Evolutionary conservation across 495 filamentous ascomycete genomes (phyloP).

Genomic region (Neurospora pannonica): DNA sequence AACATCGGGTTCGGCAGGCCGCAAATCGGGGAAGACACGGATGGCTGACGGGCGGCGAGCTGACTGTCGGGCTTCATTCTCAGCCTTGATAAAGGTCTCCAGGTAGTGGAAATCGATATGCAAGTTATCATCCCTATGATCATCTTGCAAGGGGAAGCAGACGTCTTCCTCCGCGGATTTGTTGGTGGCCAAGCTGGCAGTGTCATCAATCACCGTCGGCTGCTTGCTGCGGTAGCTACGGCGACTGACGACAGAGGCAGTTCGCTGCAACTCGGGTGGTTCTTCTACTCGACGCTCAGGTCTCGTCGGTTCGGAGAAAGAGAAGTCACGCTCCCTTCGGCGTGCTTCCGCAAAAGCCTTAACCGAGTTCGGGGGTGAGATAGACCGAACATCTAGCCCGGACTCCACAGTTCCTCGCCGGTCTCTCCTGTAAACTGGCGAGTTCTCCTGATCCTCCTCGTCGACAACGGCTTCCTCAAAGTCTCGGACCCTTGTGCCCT

Average conservation of each 20-base stretch:
- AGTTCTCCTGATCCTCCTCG: conserved; percentile 50
- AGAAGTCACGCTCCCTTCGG: conserved; percentile 47
- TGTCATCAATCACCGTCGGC: conserved; percentile 35
- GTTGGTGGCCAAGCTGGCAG: conserved; percentile 40
- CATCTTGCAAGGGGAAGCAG: conserved; percentile 60
- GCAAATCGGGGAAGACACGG: conserved; percentile 57
- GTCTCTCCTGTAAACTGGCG: conserved; percentile 27
- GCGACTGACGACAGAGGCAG: conserved; percentile 59
- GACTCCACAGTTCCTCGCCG: conserved; percentile 40
- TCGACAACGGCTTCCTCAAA: conserved; percentile 79
- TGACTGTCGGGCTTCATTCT: conserved; percentile 42
- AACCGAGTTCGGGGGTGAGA: conserved; percentile 91
- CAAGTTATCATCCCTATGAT: conserved; percentile 34
- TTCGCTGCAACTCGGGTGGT: conserved; percentile 57
- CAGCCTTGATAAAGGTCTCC: conserved; percentile 62
- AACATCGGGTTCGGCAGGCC: conserved; percentile 10
- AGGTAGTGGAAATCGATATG: conserved; percentile 81
- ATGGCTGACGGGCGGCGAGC: conserved; percentile 25
- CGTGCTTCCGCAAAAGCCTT: conserved; percentile 86
- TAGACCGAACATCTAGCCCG: conserved; percentile 45
- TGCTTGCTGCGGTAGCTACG: conserved; percentile 38
- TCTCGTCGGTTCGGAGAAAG: conserved; percentile 32
- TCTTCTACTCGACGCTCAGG: conserved; percentile 38
- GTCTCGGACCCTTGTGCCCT: conserved; percentile 28
- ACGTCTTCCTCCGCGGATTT: conserved; percentile 69